Evolutionary conservation across 2,329 filamentous ascomycete species (phyloP), one percentile per base, ranked within the genome.

Genomic region (Penicillium fuscoglaucum): DNA sequence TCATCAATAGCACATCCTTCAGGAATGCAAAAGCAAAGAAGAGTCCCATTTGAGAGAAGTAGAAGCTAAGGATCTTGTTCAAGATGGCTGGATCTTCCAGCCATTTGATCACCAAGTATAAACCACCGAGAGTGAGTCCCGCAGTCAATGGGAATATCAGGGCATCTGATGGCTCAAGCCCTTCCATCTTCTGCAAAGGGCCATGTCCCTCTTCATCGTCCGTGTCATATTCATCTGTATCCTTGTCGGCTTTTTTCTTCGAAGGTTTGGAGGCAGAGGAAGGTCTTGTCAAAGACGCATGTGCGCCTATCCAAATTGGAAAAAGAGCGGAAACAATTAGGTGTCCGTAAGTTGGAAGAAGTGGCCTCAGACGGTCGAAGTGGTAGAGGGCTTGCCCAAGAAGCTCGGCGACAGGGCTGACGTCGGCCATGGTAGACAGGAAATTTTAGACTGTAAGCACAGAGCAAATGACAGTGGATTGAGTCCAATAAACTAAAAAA

Each of bases 91-190:
- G 88, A 68, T 96, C 90, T 64, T 93, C 82, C 55, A 97, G 84
- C 84, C 89, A 95, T 73, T 96, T 91, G 71, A 98, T 91, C 59
- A 96, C 80, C 67, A 93, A 88, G 78, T 98, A 98, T 13, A 98
- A 81, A 6, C 86, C 86, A 43, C 87, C 82, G 9, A 98, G 84
- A 1, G 88, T 86, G 10, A 80, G 69, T 2, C 87, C 91, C 6
- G 92, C 93, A 55, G 92, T 80, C 33, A 97, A 66, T 1, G 93
- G 95, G 62, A 97, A 90, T 67, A 96, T 74, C 65, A 98, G 84
- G 48, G 91, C 93, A 74, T 98, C 93, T 0, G 84, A 87, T 1
- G 90, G 87, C 9, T 87, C 82, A 52, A 96, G 76, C 0, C 88
- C 88, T 67, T 89, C 87, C 78, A 89, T 85, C 64, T 80, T 80